Evolutionary conservation across 441 rosid genomes (phyloP).

Genomic region (Pelargonium australe): DNA sequence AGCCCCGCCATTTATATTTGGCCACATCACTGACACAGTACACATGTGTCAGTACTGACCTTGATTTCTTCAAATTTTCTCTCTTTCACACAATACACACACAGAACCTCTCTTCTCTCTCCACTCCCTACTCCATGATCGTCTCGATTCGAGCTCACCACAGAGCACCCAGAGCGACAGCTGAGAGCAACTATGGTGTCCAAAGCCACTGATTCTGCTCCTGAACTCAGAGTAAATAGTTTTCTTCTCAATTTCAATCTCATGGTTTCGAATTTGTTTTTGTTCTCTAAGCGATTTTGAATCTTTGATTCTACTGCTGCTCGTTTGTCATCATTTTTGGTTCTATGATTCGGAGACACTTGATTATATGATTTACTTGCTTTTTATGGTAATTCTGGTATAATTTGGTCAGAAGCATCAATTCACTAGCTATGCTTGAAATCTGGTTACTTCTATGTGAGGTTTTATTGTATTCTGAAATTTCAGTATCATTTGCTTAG

Average conservation of each 20-base stretch:
- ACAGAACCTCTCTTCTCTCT: too few relatives aligned
- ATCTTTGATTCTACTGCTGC: background rate
- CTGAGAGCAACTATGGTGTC: constrained; percentile 39
- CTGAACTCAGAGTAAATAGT: constrained; percentile 20
- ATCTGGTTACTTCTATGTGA: background rate
- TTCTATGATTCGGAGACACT: too few relatives aligned
- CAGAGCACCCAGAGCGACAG: background rate
- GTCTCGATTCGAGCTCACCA: background rate
- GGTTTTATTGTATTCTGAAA: background rate
- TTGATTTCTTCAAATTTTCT: background rate
- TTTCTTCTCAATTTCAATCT: constrained; percentile 15
- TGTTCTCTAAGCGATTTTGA: too few relatives aligned
- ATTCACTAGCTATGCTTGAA: constrained; percentile 1
- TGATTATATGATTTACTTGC: background rate
- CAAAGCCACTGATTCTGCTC: constrained; percentile 41
- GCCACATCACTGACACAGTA: background rate
- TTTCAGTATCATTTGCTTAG: background rate
- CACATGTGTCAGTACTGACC: background rate
- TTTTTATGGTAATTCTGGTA: background rate
- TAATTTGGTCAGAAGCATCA: background rate
- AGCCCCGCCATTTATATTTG: background rate
- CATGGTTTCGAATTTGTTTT: background rate
- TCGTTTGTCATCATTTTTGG: too few relatives aligned
- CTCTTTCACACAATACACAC: background rate
- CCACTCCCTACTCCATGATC: background rate